Base-by-base conservation (phyloP, 2,329 filamentous ascomycete genomes). In the Aureobasidium sp. region DNA sequence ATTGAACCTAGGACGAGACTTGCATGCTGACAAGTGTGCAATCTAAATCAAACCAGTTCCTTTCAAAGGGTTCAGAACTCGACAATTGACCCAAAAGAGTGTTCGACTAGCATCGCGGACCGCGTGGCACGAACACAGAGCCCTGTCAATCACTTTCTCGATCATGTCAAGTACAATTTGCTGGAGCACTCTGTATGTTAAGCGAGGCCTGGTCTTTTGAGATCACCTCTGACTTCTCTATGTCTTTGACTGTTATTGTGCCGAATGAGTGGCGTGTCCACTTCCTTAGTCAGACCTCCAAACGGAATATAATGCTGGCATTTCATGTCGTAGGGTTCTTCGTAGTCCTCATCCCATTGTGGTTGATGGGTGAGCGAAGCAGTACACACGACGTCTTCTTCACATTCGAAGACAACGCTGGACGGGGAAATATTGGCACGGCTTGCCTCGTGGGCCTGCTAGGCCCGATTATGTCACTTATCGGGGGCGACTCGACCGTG, bases 251-350 rank as follows among this genome's bases (percentile, higher is more conserved):
- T 37, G 6, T 3, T 23, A 20, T 23, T 36, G 47, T 50, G n/a
- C 29, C 47, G n/a, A 52, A 23, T 12, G 13, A 26, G n/a, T 52
- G 29, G 32, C 29, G 48, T 52, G 29, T 37, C 17, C 47, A 29
- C 13, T 29, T 34, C 27, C 8, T 34, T 34, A 50, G 27, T 50
- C 27, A 29, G 20, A 17, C 10, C 17, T 50, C 12, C 2, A 20
- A 20, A 20, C 20, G 20, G 20, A 20, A 20, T 20, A 61, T 70
- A 13, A 68, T 68, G n/a, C 62, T 72, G 29, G 51, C 67, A 10
- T 61, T 69, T 5, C 70, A 71, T 63, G 59, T 69, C 10, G 67
- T 68, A 50, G 70, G 70, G 37, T 72, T 71, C 64, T 65, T 72
- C 50, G 68, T 67, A 13, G 68, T 70, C 44, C 53, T 71, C 37